These are phyloP conservation scores for Waitea zeae DNA, from an alignment of 1,284 basidiomycete genomes.

Conservation along the genomic window DNA sequence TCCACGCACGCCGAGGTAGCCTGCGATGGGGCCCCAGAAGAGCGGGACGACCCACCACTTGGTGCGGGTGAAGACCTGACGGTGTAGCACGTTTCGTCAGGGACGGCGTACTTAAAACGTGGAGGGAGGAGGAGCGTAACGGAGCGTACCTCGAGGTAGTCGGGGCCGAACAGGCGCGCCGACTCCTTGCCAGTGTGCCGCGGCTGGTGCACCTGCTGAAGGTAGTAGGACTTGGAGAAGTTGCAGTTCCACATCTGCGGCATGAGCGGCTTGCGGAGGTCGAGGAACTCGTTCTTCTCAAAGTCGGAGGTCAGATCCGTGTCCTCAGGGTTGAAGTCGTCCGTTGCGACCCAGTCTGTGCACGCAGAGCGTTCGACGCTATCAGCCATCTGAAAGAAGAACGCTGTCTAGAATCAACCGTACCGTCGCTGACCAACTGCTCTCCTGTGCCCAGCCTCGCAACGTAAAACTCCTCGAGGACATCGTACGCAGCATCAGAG, in stretches of 20 bases:
- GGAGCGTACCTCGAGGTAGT: constrained; percentile 62
- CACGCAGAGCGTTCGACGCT: too few species aligned
- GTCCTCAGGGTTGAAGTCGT: constrained; percentile 80
- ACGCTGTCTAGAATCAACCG: constrained; percentile 1
- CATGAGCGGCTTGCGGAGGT: constrained; percentile 76
- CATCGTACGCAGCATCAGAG: constrained; percentile 81
- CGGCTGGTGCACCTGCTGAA: constrained; percentile 93
- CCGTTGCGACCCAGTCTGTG: constrained; percentile 72
- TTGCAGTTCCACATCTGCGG: constrained; percentile 73
- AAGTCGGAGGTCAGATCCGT: constrained; percentile 69
- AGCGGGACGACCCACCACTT: constrained; percentile 91
- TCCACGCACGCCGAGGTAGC: constrained; percentile 70
- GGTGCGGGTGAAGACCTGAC: constrained; percentile 69
- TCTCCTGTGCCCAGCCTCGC: constrained; percentile 70
- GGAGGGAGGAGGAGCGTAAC: too few species aligned
- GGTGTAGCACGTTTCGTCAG: too few species aligned
- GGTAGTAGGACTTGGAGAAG: constrained; percentile 90
- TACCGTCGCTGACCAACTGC: constrained; percentile 63
- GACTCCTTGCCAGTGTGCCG: constrained; percentile 70
- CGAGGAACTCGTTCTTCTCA: constrained; percentile 84
- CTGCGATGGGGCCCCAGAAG: constrained; percentile 83
- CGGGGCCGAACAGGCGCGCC: constrained; percentile 76
- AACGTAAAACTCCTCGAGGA: constrained; percentile 78
- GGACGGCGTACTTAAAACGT: too few species aligned
- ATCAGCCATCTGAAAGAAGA: neutral